These are phyloP conservation scores for Rutstroemia sp. DNA, from an alignment of 2,329 filamentous ascomycete species.

Conservation along the genomic window DNA sequence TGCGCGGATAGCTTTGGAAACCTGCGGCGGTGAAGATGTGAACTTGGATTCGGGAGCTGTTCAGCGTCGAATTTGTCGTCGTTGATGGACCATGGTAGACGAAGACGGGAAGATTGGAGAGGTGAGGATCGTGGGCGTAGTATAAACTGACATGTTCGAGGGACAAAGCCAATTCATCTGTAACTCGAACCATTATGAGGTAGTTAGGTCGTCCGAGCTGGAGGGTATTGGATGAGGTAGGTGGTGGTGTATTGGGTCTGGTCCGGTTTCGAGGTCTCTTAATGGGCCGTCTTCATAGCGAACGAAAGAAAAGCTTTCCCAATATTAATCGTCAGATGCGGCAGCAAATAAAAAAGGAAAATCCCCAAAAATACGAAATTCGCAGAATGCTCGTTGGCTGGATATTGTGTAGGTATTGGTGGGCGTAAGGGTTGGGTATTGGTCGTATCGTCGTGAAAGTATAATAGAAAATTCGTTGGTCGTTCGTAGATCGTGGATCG, in stretches of 20 bases:
- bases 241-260: neutral
- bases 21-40: constrained; percentile 88
- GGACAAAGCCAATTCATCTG: constrained; percentile 68
- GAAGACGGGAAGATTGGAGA: constrained; percentile 73
- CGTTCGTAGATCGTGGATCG: neutral
- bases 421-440: no score
- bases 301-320: neutral
- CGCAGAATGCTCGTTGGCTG: no score
- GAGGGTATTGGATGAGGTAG: constrained; percentile 14
- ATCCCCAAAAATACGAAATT: neutral
- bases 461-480: neutral
- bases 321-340: neutral
- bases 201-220: constrained; percentile 19
- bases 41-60: constrained; percentile 88
- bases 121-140: constrained; percentile 77
- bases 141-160: constrained; percentile 80
- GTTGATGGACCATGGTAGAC: constrained; percentile 91
- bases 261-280: constrained; percentile 5
- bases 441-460: no score
- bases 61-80: constrained; percentile 77
- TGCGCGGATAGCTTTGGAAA: constrained; percentile 79
- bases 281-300: constrained; percentile 6
- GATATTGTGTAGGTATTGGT: no score
- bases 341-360: neutral
- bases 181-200: constrained; percentile 71